Evolutionary conservation across 441 rosid genomes (phyloP), one percentile per base, ranked within the genome.

Genomic region (Kokia cookei): DNA sequence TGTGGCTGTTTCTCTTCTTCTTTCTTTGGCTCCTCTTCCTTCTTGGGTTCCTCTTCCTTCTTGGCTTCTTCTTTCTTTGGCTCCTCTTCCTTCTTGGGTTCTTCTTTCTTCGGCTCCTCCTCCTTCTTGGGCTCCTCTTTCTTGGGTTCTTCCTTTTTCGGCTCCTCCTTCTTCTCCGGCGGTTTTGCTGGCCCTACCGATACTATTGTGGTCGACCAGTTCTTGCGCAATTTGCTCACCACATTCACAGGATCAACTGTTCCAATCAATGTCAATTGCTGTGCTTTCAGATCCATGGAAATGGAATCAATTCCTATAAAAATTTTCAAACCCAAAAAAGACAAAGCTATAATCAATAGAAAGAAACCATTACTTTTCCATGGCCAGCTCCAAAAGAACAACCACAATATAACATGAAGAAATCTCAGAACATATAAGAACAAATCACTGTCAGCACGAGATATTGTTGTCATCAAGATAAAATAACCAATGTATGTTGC

Each of bases 131-230:
- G 29, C 1, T 53, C 53, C 14, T 48, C 53, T 12, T 48, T 48
- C 53, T 53, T 53, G 24, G 58, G 58, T 5, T 53, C 58, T 54
- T 54, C 58, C 4, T 54, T 55, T 12, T 55, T 55, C 4, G 27
- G 60, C 6, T 57, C 62, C 29, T 22, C 32, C 5, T 57, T 55
- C 88, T 93, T 93, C 83, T 94, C 93, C 2, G 97, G 97, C 83
- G 89, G 96, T 40, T 90, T 90, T 3, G 94, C 99, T 11, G 97
- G 99, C 37, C 99, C 99, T 2, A 95, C 94, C 1, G 85, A 77
- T 64, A 91, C 50, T 11, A 95, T 88, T 10, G 88, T 83, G 1
- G 99, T 83, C 1, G 78, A 87, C 97, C 97, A 95, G 29, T 90
- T 82, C 79, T 91, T 95, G 73, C 99, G 87, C 72, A 95, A 77